Conservation (phyloP, 768 basidiomycete species). For the Psilocybe azurescens region DNA sequence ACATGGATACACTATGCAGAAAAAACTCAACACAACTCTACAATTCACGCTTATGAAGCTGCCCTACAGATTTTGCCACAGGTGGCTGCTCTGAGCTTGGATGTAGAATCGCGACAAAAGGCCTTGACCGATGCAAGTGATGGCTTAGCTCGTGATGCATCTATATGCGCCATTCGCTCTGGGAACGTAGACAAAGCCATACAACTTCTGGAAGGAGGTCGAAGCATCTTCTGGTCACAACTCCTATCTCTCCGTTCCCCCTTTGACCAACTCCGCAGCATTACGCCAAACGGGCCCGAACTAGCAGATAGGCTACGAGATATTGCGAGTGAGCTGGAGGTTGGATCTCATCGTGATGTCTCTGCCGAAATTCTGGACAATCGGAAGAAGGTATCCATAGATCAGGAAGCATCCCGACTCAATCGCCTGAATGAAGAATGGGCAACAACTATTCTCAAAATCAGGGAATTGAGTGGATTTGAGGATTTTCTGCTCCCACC, state of each 20-base stretch:
- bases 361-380: not conserved
- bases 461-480: not conserved
- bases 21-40: not conserved
- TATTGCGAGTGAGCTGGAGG: not conserved
- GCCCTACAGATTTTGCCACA: not conserved
- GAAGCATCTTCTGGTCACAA: not conserved
- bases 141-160: constrained; percentile 1
- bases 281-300: not conserved
- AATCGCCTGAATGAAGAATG: not conserved
- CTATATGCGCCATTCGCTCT: constrained; percentile 6
- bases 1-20: not conserved
- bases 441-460: not conserved
- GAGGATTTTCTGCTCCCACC: not conserved
- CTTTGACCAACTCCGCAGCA: not conserved
- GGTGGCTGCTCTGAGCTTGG: not conserved
- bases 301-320: not conserved
- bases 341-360: not conserved
- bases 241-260: not conserved
- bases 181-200: constrained; percentile 6
- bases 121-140: not conserved
- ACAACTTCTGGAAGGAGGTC: not conserved
- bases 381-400: not conserved
- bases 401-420: not conserved
- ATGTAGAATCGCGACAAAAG: constrained; percentile 13
- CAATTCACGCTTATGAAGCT: not conserved